phyloP scores from a whole-genome alignment of 1,139 yeast genomes.

The Magnusiomyces fungicola region DNA sequence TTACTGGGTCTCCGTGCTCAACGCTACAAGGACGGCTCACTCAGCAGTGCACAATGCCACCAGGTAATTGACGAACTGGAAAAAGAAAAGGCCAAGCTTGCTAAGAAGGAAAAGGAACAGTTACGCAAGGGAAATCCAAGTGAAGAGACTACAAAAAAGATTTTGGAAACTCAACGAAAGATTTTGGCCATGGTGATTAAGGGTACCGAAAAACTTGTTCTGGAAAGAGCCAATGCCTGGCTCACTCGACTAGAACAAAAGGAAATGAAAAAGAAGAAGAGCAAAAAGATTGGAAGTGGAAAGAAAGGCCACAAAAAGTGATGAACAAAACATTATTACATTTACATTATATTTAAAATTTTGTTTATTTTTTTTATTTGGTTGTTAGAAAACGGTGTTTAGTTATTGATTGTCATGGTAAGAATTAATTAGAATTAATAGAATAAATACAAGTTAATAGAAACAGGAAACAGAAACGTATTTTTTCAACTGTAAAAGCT shows the following conservation, averaged over 20 bases:
- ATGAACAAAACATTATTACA: not conserved
- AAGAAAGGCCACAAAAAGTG: not conserved
- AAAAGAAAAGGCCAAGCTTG: not conserved
- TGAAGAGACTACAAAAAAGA: slow-evolving; percentile 11
- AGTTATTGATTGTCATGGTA: no score
- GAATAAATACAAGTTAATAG: no score
- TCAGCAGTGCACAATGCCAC: slow-evolving; percentile 26
- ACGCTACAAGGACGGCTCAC: slow-evolving; percentile 27
- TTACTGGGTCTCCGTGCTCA: slow-evolving; percentile 22
- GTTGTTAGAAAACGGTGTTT: no score
- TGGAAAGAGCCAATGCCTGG: slow-evolving; percentile 24
- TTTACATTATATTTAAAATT: no score
- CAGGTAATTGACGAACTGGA: slow-evolving; percentile 14
- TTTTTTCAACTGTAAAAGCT: no score
- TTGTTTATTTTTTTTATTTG: no score
- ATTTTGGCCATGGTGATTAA: slow-evolving; percentile 24
- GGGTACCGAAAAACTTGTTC: slow-evolving; percentile 31
- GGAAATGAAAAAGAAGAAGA: not conserved
- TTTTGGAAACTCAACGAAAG: slow-evolving; percentile 12
- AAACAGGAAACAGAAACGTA: no score
- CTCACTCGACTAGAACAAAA: not conserved
- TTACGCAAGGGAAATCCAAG: not conserved
- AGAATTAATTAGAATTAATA: no score
- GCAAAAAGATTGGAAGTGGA: not conserved
- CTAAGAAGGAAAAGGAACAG: not conserved